Conservation (phyloP, 371 early-diverging fungal species). For the Coemansia sp. region DNA sequence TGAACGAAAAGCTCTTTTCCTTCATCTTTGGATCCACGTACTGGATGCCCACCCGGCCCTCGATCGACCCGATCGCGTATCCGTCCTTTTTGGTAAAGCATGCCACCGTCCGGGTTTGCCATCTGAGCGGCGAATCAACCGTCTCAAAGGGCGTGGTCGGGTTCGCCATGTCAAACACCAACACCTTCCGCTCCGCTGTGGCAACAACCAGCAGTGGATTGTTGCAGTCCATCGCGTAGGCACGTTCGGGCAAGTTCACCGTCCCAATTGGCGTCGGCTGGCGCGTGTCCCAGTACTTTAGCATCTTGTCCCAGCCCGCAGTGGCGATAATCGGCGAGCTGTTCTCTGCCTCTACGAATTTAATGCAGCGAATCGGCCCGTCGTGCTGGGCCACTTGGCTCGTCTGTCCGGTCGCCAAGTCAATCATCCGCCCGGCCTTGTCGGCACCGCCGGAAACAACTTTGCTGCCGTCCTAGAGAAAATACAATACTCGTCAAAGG, state of each 20-base stretch:
- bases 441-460: constrained; percentile 85
- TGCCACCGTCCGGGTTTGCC: constrained; percentile 80
- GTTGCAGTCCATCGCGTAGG: constrained; percentile 84
- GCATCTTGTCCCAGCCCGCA: constrained; percentile 97
- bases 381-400: constrained; percentile 82
- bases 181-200: constrained; percentile 75
- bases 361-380: constrained; percentile 71
- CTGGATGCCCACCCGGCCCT: constrained; percentile 92
- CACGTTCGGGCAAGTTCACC: constrained; percentile 78
- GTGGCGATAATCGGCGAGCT: constrained; percentile 71
- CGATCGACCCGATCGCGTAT: constrained; percentile 88
- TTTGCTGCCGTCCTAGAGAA: constrained; percentile 78
- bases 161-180: constrained; percentile 77
- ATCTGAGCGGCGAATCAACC: constrained; percentile 75
- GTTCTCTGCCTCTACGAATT: constrained; percentile 66
- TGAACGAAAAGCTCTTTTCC: constrained; percentile 87
- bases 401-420: constrained; percentile 74
- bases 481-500: background rate
- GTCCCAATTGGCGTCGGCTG: constrained; percentile 70
- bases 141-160: constrained; percentile 75
- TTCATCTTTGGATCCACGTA: constrained; percentile 64
- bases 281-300: constrained; percentile 93
- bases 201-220: constrained; percentile 74
- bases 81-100: constrained; percentile 79
- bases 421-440: constrained; percentile 77